phyloP scores from a whole-genome alignment of 345 rosid species.

The Durio zibethinus region DNA sequence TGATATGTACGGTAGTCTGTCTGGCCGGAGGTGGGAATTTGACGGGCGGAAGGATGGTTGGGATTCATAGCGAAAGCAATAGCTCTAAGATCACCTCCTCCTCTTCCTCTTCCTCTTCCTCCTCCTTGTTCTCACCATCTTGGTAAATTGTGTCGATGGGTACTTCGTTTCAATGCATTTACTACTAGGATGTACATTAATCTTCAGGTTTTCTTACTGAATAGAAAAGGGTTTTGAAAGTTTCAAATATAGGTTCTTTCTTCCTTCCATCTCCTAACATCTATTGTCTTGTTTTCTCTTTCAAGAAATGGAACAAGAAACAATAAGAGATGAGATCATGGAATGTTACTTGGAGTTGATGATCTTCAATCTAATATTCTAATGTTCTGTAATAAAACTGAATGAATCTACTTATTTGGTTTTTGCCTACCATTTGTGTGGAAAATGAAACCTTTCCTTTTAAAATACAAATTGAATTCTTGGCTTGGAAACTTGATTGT shows the following conservation, averaged over 20 bases:
- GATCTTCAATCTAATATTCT: not conserved
- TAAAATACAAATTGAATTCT: too few relatives aligned
- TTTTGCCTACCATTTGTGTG: too few relatives aligned
- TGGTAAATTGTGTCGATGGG: slow-evolving; percentile 9
- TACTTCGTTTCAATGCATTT: not conserved
- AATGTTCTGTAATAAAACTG: too few relatives aligned
- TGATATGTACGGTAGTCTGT: slow-evolving; percentile 63
- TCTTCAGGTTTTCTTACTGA: not conserved
- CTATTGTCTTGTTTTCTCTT: not conserved
- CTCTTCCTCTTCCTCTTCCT: not conserved
- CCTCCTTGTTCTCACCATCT: too few relatives aligned
- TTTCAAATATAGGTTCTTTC: not conserved
- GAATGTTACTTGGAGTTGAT: not conserved
- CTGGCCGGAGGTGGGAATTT: slow-evolving; percentile 55
- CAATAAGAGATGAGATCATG: not conserved
- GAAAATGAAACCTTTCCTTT: not conserved
- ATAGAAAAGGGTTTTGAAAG: not conserved
- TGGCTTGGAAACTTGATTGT: too few relatives aligned
- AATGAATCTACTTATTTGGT: not conserved
- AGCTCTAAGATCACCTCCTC: not conserved
- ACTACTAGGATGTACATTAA: slow-evolving; percentile 8
- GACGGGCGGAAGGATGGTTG: slow-evolving; percentile 75
- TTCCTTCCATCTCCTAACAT: too few relatives aligned
- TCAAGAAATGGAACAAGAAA: not conserved
- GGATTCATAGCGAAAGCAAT: slow-evolving; percentile 58